A percentile compares a stretch with the other conserved stretches of the same genome.
Evolutionary conservation across 352 stramenopile species (phyloP).

Genomic region (Phytophthora macrochlamydospora): DNA sequence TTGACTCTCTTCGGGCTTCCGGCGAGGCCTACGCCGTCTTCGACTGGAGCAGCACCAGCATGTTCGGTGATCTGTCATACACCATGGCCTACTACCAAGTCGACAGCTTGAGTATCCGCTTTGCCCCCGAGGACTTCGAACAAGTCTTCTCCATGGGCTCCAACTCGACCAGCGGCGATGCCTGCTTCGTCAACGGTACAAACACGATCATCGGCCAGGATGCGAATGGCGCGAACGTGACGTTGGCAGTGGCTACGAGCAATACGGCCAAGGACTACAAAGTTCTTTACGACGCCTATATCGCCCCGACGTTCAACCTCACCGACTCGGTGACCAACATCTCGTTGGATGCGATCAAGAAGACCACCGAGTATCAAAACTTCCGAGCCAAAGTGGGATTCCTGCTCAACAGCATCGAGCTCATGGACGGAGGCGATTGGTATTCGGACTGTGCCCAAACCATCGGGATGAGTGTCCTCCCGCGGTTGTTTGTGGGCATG

Average conservation of each 20-base stretch:
- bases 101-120: slow-evolving; percentile 19
- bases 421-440: slow-evolving; percentile 32
- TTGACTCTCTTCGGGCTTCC: too few species aligned
- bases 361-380: slow-evolving; percentile 40
- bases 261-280: slow-evolving; percentile 32
- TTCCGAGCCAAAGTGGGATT: slow-evolving; percentile 47
- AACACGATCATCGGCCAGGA: slow-evolving; percentile 37
- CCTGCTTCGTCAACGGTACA: slow-evolving; percentile 34
- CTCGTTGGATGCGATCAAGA: slow-evolving; percentile 30
- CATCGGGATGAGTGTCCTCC: slow-evolving; percentile 49
- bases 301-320: slow-evolving; percentile 37
- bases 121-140: slow-evolving; percentile 35
- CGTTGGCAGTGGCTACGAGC: slow-evolving; percentile 26
- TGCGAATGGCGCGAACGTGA: slow-evolving; percentile 33
- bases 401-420: slow-evolving; percentile 40
- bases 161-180: slow-evolving; percentile 32
- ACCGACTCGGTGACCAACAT: slow-evolving; percentile 3
- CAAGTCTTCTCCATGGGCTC: slow-evolving; percentile 41
- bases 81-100: too few species aligned
- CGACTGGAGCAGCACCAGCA: too few species aligned
- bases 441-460: slow-evolving; percentile 30
- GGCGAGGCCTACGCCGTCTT: too few species aligned
- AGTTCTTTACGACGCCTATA: slow-evolving; percentile 10
- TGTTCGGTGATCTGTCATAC: too few species aligned
- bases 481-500: slow-evolving; percentile 48